A percentile compares a stretch with the other conserved stretches of the same genome.
phyloP scores from a whole-genome alignment of 1,139 yeast genomes.

The Saccharomycopsis hybrid region DNA sequence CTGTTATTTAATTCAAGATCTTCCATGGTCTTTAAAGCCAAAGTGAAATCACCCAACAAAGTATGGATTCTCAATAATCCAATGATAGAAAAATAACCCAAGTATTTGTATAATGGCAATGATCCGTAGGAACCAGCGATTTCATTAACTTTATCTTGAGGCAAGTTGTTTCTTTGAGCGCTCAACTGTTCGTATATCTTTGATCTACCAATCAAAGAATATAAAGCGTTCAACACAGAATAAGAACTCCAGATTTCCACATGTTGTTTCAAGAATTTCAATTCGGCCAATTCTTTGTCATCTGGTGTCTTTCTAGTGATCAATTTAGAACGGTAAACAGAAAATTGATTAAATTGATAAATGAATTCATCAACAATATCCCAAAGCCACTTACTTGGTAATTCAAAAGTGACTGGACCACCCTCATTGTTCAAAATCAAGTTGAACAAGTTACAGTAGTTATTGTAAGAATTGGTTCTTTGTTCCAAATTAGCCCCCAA shows the following conservation, averaged over 20 bases:
- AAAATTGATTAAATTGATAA: constrained; percentile 42
- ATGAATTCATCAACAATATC: constrained; percentile 46
- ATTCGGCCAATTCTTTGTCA: constrained; percentile 29
- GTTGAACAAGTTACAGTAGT: constrained; percentile 43
- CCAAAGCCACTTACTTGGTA: constrained; percentile 45
- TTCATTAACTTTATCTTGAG: constrained; percentile 25
- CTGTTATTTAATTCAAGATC: constrained; percentile 35
- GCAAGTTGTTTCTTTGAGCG: constrained; percentile 32
- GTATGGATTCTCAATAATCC: constrained; percentile 44
- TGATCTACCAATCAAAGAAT: constrained; percentile 40
- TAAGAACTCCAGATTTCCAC: constrained; percentile 42
- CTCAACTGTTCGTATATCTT: constrained; percentile 37
- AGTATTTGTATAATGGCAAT: constrained; percentile 36
- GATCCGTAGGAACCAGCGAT: constrained; percentile 41
- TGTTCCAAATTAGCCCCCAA: constrained; percentile 38
- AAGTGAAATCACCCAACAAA: constrained; percentile 40
- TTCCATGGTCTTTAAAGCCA: constrained; percentile 43
- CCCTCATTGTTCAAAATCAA: constrained; percentile 37
- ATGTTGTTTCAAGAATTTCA: constrained; percentile 33
- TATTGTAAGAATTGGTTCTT: constrained; percentile 40
- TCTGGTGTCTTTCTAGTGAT: constrained; percentile 29
- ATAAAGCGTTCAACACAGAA: constrained; percentile 41
- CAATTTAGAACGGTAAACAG: constrained; percentile 35
- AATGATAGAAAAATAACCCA: constrained; percentile 44
- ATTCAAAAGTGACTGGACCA: constrained; percentile 37